Evolutionary conservation across 2,329 filamentous ascomycete species (phyloP).

Genomic region (Aspergillus sp.): DNA sequence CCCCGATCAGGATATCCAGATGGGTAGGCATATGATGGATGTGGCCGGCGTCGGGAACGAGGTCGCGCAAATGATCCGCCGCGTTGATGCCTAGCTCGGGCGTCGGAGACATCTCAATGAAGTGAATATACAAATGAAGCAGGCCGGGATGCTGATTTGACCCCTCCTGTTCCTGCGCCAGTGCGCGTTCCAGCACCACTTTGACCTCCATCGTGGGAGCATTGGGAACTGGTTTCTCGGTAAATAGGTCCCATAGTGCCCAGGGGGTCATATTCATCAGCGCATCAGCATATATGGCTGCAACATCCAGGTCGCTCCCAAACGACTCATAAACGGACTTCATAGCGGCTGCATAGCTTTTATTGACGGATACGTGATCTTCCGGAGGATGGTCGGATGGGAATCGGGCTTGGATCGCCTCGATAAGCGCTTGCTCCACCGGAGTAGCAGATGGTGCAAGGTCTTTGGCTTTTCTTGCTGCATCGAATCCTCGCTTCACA

Average conservation of each 20-base stretch:
- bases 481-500: constrained; percentile 48
- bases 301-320: constrained; percentile 58
- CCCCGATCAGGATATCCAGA: constrained; percentile 67
- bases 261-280: constrained; percentile 66
- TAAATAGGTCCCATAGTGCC: constrained; percentile 61
- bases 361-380: constrained; percentile 55
- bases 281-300: constrained; percentile 61
- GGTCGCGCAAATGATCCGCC: constrained; percentile 67
- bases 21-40: constrained; percentile 74
- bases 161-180: constrained; percentile 48
- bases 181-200: constrained; percentile 55
- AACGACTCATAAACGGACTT: constrained; percentile 51
- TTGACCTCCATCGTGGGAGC: constrained; percentile 60
- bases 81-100: constrained; percentile 62
- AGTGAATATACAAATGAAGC: constrained; percentile 71
- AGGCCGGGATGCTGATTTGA: constrained; percentile 63
- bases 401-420: constrained; percentile 61
- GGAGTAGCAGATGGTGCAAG: constrained; percentile 38
- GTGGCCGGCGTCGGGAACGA: constrained; percentile 67
- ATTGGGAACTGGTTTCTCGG: constrained; percentile 53
- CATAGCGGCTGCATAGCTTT: constrained; percentile 62
- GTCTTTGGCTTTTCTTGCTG: constrained; percentile 45
- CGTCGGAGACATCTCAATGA: constrained; percentile 70
- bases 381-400: constrained; percentile 49
- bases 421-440: constrained; percentile 61